A percentile compares a stretch with the other conserved stretches of the same genome.
phyloP scores from a whole-genome alignment of 2,329 filamentous ascomycete genomes.

The Chrysoporthe austroafricana region DNA sequence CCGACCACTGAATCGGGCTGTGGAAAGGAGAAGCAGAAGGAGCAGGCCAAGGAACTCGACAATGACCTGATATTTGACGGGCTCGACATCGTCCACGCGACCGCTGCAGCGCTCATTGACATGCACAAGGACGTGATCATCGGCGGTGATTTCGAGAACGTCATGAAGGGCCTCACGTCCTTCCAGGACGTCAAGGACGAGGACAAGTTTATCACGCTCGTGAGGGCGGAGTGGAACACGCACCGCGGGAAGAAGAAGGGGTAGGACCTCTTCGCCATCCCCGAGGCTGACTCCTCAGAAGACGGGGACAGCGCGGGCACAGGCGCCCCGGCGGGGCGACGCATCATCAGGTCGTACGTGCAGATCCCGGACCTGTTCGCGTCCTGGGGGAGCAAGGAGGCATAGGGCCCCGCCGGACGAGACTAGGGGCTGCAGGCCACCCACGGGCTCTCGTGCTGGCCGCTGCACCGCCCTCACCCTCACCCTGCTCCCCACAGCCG shows the following conservation, averaged over 20 bases:
- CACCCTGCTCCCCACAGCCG: neutral
- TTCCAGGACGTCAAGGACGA: conserved; percentile 95
- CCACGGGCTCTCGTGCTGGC: conserved; percentile 7
- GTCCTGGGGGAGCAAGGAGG: conserved; percentile 15
- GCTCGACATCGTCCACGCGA: conserved; percentile 87
- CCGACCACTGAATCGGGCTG: conserved; percentile 34
- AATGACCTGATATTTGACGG: conserved; percentile 45
- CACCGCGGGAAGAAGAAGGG: conserved; percentile 51
- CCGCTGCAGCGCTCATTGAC: conserved; percentile 86
- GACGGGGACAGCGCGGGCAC: neutral
- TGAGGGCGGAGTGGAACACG: conserved; percentile 79
- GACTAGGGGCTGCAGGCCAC: conserved; percentile 16
- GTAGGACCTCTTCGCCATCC: conserved; percentile 14
- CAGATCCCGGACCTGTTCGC: conserved; percentile 8
- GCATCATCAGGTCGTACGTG: neutral
- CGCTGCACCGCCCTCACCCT: too few relatives aligned
- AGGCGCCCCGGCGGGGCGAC: neutral
- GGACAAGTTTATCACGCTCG: conserved; percentile 80
- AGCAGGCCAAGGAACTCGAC: conserved; percentile 21
- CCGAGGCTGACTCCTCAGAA: neutral
- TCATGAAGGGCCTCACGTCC: conserved; percentile 94
- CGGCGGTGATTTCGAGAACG: conserved; percentile 94
- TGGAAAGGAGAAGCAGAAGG: conserved; percentile 27
- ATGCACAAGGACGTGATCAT: conserved; percentile 86
- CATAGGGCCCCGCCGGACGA: conserved; percentile 21